Evolutionary conservation across 805 yeast species (phyloP), one percentile per base, ranked within the genome.

Genomic region (Allodekkera sacchari): DNA sequence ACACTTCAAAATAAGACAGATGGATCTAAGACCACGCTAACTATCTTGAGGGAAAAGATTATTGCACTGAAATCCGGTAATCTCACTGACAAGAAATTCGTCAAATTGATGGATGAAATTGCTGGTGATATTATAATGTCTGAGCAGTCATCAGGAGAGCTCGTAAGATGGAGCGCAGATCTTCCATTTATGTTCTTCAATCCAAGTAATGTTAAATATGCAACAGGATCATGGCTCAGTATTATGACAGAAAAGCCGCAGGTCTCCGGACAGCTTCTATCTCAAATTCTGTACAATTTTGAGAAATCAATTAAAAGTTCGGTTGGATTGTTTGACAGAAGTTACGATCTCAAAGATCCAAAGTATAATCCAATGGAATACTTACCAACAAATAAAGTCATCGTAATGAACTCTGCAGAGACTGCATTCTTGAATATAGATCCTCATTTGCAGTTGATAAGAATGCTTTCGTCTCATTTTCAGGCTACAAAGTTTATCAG

Each of bases 351-450:
- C 6, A 47, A 45, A 1, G 60, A 66, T 34, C 78, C 89, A 16
- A 83, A 78, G 34, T 78, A 64, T 52, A 59, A 71, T 41, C 67
- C 64, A 31, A 92, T 92, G 98, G 92, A 83, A 41, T 92, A 92
- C 46, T 61, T 87, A 1, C 96, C 98, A 8, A 77, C 94, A 28
- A 77, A 81, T 55, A 77, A 74, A 42, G 62, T 63, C 27, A 65
- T 63, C 6, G 66, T 78, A 6, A 70, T 71, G 33, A 72, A 68
- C 37, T 57, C 61, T 21, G 75, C 84, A 0, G 53, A 57, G 2
- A 41, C 52, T 3, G 74, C 77, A 1, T 63, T 68, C 4, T 59
- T 64, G 31, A 52, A 64, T 5, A 59, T 72, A 38, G 57, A 76
- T 33, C 83, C 94, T 0, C 96, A 92, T 51, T 54, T 72, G 25